Conservation (phyloP, 129 eudicot genomes). For the Pulicaria dysenterica region DNA sequence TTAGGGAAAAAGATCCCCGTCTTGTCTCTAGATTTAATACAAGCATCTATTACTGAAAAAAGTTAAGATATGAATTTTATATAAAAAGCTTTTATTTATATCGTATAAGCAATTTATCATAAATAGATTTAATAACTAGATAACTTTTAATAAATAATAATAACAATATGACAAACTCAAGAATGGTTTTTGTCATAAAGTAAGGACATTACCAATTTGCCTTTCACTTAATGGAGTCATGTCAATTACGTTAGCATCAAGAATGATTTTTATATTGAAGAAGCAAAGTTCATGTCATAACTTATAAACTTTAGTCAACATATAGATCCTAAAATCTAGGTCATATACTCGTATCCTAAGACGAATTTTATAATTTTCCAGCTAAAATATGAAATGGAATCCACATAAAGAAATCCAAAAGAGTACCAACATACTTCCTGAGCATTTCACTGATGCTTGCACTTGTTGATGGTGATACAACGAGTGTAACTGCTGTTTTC, state of each 20-base stretch:
- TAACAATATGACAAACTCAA: background rate
- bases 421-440: slow-evolving; percentile 51
- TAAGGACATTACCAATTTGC: background rate
- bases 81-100: no score
- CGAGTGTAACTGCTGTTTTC: slow-evolving; percentile 75
- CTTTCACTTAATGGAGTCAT: background rate
- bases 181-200: background rate
- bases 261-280: background rate
- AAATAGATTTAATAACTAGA: no score
- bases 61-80: no score
- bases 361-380: slow-evolving; percentile 12
- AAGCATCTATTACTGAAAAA: no score
- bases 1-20: background rate
- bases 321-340: background rate
- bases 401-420: slow-evolving; percentile 6
- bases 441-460: slow-evolving; percentile 74
- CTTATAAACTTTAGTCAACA: background rate
- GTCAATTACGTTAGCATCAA: background rate
- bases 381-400: slow-evolving; percentile 18
- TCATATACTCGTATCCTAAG: background rate
- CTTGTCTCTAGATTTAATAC: background rate
- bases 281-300: slow-evolving; percentile 3
- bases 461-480: slow-evolving; percentile 72
- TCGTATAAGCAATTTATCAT: no score
- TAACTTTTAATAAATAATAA: no score